Conservation (phyloP, 768 basidiomycete genomes). For the Agrocybe pediades region DNA sequence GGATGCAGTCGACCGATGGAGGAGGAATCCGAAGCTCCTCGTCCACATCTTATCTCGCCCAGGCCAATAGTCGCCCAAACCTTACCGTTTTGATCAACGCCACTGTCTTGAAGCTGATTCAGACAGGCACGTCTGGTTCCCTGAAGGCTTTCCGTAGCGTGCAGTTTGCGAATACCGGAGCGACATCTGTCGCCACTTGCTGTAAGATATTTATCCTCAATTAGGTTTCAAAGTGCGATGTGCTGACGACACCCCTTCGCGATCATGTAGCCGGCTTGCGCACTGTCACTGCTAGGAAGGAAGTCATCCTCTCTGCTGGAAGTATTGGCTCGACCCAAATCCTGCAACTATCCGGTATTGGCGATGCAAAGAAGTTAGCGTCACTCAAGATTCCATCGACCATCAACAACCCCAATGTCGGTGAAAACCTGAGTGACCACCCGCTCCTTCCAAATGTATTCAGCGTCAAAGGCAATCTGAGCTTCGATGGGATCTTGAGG, state of each 20-base stretch:
- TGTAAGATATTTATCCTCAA: neutral
- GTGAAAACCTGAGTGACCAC: slow-evolving; percentile 39
- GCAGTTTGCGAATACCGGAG: slow-evolving; percentile 7
- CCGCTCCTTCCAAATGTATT: slow-evolving; percentile 20
- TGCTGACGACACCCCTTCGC: neutral
- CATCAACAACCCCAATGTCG: slow-evolving; percentile 36
- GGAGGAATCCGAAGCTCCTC: slow-evolving; percentile 36
- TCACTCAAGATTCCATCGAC: slow-evolving; percentile 26
- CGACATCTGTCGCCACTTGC: too few species aligned
- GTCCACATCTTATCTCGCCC: slow-evolving; percentile 33
- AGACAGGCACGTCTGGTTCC: slow-evolving; percentile 14
- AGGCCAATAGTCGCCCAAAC: slow-evolving; percentile 30
- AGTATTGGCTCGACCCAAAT: slow-evolving; percentile 38
- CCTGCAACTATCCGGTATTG: slow-evolving; percentile 38
- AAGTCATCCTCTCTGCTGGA: slow-evolving; percentile 51
- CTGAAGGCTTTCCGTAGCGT: slow-evolving; percentile 21
- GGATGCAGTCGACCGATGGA: slow-evolving; percentile 33
- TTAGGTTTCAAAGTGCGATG: neutral
- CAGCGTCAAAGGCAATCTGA: slow-evolving; percentile 1
- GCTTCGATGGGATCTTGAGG: neutral
- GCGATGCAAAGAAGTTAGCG: slow-evolving; percentile 23
- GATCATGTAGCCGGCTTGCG: neutral
- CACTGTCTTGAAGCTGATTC: slow-evolving; percentile 29
- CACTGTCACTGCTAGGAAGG: slow-evolving; percentile 43
- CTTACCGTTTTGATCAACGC: slow-evolving; percentile 36